A percentile compares a stretch with the other conserved stretches of the same genome.
These are phyloP conservation scores for Nannochloris sp. DNA, from an alignment of 139 green algal genomes.

Conservation along the genomic window DNA sequence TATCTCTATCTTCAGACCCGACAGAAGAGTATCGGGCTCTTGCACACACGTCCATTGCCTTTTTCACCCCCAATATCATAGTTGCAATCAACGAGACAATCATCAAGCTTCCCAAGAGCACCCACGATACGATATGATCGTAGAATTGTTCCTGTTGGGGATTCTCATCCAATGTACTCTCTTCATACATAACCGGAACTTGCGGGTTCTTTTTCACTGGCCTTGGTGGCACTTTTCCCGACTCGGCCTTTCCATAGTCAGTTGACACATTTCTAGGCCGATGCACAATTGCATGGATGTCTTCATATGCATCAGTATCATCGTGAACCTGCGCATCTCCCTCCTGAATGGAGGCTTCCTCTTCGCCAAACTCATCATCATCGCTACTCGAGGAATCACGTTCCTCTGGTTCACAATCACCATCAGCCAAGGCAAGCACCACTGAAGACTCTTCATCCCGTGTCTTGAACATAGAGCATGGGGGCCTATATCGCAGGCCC, in stretches of 20 bases:
- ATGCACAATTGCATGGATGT: neutral
- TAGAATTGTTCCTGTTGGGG: neutral
- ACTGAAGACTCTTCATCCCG: neutral
- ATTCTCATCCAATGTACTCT: neutral
- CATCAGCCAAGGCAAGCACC: conserved; percentile 1
- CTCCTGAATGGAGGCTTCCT: conserved; percentile 4
- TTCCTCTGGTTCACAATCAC: neutral
- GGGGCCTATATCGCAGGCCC: conserved; percentile 21
- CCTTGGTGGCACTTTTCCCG: no score
- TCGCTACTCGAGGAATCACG: neutral
- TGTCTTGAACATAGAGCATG: conserved; percentile 17
- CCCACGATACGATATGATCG: neutral
- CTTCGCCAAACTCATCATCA: conserved; percentile 1
- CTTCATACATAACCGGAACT: neutral
- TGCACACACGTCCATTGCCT: neutral
- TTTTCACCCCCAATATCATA: neutral
- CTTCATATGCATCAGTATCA: neutral
- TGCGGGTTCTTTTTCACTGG: no score
- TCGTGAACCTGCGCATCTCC: neutral
- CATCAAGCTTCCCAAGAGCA: neutral
- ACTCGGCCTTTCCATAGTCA: no score
- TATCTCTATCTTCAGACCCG: no score
- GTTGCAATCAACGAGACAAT: neutral
- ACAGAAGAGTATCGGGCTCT: no score
- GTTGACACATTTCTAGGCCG: no score